Percentiles rank a stretch among this genome's conserved stretches.
phyloP scores from a whole-genome alignment of 2,329 filamentous ascomycete genomes.

The Colletotrichum horii region DNA sequence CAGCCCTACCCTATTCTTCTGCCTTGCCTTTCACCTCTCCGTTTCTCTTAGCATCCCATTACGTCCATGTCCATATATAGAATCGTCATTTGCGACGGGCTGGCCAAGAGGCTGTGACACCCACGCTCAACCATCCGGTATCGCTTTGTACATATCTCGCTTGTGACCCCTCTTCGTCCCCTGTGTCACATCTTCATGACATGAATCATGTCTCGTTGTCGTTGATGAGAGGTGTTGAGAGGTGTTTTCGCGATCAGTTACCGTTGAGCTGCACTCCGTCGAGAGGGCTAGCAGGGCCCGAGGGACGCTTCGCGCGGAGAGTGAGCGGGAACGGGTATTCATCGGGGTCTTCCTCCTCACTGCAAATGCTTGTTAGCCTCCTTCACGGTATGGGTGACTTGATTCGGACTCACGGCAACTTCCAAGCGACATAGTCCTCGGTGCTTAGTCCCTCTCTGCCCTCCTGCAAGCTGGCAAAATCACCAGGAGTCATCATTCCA shows the following conservation, averaged over 20 bases:
- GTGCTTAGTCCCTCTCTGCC: slow-evolving; percentile 91
- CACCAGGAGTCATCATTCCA: slow-evolving; percentile 98
- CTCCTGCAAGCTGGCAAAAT: slow-evolving; percentile 96
- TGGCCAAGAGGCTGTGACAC: background rate
- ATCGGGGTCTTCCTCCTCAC: slow-evolving; percentile 92
- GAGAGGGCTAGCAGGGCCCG: slow-evolving; percentile 44
- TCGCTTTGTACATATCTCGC: background rate
- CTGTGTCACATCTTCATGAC: background rate
- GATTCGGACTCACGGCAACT: slow-evolving; percentile 80
- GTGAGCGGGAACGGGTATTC: slow-evolving; percentile 67
- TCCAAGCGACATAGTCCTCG: slow-evolving; percentile 98
- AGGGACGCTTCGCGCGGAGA: slow-evolving; percentile 56
- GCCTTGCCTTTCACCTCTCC: slow-evolving; percentile 1
- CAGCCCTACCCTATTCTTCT: background rate
- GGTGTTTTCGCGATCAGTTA: background rate
- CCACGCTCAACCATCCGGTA: background rate
- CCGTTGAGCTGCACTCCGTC: slow-evolving; percentile 41
- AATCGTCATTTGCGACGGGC: slow-evolving; percentile 1
- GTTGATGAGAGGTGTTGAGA: background rate
- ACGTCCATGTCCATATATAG: slow-evolving; percentile 18
- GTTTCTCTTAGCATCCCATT: slow-evolving; percentile 1
- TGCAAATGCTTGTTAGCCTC: slow-evolving; percentile 45
- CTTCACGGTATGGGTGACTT: background rate
- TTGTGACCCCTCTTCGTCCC: background rate
- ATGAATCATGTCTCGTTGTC: background rate